A percentile compares a stretch with the other conserved stretches of the same genome.
phyloP scores from a whole-genome alignment of 2,329 filamentous ascomycete species.

The Neocatenulostroma microsporum region DNA sequence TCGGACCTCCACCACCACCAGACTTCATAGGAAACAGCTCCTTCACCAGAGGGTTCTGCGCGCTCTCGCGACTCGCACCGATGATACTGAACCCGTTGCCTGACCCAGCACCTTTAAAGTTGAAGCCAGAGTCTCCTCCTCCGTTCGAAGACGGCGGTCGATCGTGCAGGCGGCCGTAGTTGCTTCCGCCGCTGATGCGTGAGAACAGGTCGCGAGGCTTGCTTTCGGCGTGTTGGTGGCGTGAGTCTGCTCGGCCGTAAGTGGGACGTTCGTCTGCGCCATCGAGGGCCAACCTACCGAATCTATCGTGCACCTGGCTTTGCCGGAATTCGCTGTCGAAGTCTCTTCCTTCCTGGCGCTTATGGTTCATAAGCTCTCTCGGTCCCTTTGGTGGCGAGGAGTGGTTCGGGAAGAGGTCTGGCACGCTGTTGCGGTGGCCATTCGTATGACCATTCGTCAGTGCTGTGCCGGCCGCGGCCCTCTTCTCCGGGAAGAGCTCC shows the following conservation, averaged over 20 bases:
- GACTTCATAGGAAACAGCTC: constrained; percentile 28
- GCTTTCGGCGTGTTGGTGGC: constrained; percentile 4
- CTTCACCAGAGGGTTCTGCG: constrained; percentile 19
- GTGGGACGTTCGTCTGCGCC: constrained; percentile 11
- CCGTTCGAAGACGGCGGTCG: not conserved
- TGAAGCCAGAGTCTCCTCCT: constrained; percentile 23
- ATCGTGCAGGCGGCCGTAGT: constrained; percentile 9
- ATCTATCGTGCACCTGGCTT: constrained; percentile 15
- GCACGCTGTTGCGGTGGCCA: constrained; percentile 3
- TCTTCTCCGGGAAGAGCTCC: constrained; percentile 35
- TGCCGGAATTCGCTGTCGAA: constrained; percentile 16
- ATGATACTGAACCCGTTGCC: constrained; percentile 23
- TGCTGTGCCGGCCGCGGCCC: constrained; percentile 6
- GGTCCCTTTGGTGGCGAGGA: constrained; percentile 10
- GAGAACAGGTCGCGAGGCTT: constrained; percentile 11
- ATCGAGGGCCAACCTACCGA: constrained; percentile 22
- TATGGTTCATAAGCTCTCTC: constrained; percentile 36
- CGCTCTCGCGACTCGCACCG: constrained; percentile 17
- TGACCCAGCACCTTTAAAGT: constrained; percentile 26
- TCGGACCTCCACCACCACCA: constrained; percentile 12
- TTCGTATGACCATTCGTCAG: constrained; percentile 10
- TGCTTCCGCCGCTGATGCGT: constrained; percentile 10
- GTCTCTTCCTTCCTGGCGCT: constrained; percentile 37
- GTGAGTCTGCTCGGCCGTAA: constrained; percentile 14
- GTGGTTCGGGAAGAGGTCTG: constrained; percentile 22